Conservation (phyloP, 2,329 filamentous ascomycete species). For the Cordyceps tenuipes region DNA sequence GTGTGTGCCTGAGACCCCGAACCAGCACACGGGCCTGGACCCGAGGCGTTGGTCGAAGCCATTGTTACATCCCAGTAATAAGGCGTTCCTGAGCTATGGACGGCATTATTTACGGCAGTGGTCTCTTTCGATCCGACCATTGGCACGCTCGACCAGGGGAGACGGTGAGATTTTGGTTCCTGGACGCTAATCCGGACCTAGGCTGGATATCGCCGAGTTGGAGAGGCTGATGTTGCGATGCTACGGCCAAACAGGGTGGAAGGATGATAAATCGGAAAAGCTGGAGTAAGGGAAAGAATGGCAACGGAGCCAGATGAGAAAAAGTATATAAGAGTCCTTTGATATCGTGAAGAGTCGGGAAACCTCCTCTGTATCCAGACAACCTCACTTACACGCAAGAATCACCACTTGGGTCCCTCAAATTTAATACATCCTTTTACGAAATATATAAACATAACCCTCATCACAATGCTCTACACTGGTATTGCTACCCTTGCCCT, state of each 20-base stretch:
- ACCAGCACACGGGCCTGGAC: neutral
- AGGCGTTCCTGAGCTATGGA: neutral
- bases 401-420: neutral
- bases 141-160: neutral
- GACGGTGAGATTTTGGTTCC: constrained; percentile 10
- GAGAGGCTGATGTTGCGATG: constrained; percentile 1
- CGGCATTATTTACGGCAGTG: neutral
- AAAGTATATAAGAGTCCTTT: constrained; percentile 1
- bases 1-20: neutral
- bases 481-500: constrained; percentile 1
- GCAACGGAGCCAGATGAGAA: neutral
- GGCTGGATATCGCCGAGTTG: neutral
- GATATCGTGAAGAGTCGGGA: neutral
- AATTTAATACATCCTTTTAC: neutral
- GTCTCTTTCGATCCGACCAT: neutral
- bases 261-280: neutral
- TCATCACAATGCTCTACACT: constrained; percentile 5
- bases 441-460: neutral
- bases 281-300: neutral
- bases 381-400: neutral
- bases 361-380: neutral
- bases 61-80: neutral
- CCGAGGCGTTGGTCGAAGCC: neutral
- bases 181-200: neutral
- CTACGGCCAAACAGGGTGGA: neutral